Evolutionary conservation across 2,329 filamentous ascomycete species (phyloP).

Genomic region (Diaporthe batatas): DNA sequence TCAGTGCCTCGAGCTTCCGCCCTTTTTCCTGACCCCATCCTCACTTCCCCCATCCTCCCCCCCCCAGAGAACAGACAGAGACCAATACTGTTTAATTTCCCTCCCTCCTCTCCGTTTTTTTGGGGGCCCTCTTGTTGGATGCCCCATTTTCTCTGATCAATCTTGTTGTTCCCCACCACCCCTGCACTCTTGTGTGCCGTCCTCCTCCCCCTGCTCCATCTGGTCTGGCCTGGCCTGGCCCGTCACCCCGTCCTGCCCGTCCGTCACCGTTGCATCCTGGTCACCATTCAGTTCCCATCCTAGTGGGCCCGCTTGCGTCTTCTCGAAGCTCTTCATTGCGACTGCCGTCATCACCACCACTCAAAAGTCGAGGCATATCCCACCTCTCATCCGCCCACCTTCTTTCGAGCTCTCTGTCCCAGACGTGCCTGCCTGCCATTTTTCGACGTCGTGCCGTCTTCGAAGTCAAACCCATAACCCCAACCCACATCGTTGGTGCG

Average conservation of each 20-base stretch:
- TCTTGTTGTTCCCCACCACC: conserved; percentile 23
- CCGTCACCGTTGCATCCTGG: conserved; percentile 1
- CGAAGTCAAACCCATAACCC: not conserved
- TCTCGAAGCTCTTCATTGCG: conserved; percentile 10
- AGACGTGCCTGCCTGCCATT: conserved; percentile 8
- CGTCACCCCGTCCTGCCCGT: not conserved
- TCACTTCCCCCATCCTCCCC: not conserved
- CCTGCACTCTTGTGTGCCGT: not conserved
- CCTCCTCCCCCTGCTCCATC: not conserved
- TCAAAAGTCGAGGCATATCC: conserved; percentile 31
- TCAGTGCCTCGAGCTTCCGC: conserved; percentile 11
- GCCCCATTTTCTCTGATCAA: conserved; percentile 21
- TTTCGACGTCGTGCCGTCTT: not conserved
- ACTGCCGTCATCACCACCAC: not conserved
- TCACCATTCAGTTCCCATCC: not conserved
- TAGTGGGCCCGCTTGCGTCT: conserved; percentile 10
- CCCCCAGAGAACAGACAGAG: conserved; percentile 20
- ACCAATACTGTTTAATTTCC: conserved; percentile 20
- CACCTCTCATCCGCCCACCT: not conserved
- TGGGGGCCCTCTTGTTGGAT: not conserved
- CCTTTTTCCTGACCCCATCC: conserved; percentile 1
- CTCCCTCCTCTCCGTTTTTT: not conserved
- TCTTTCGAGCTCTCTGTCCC: not conserved
- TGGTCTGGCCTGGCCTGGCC: conserved; percentile 25
- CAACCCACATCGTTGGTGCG: conserved; percentile 22